Evolutionary conservation across 2,329 filamentous ascomycete genomes (phyloP), one percentile per base, ranked within the genome.

Genomic region (Stemphylium vesicarium): DNA sequence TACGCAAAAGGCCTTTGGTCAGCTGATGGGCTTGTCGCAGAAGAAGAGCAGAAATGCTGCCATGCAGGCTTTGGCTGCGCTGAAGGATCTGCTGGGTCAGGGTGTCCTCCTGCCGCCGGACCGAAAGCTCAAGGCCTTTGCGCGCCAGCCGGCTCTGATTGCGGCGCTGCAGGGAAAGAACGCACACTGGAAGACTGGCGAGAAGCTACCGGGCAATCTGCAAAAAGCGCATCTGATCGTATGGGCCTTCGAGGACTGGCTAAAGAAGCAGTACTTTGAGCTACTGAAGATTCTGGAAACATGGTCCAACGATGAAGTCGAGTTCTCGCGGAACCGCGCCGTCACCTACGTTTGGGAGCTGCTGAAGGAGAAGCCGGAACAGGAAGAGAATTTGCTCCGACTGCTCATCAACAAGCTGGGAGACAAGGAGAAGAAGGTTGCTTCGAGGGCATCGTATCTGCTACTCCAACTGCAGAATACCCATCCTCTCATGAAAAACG

Each of bases 321-420:
- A 96, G 71, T 98, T 94, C 76, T 92, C 96, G 36, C 88, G 96
- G 57, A 90, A 88, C 43, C 88, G 91, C 62, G 90, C 94, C 3
- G 84, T 99, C 39, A 95, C 92, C 63, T 96, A 96, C 68, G 89
- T 98, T 33, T 98, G 88, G 72, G 92, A 94, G 60, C 81, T 99
- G 35, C 80, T 99, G 57, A 95, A 92, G 74, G 93, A 96, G 74
- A 99, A 96, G 78, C 94, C 95, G 0, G 95, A 99, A 76, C 95
- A 99, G 72, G 95, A 99, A 76, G 89, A 94, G 50, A 99, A 99
- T 73, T 80, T 99, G 59, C 81, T 99, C 57, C 88, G 94, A 49
- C 81, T 99, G 51, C 79, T 99, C 53, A 92, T 99, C 64, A 98
- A 98, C 81, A 99, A 99, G 77, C 85, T 99, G 22, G 94, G 96